phyloP scores from a whole-genome alignment of 495 filamentous ascomycete species.

The Daldinia childiae region DNA sequence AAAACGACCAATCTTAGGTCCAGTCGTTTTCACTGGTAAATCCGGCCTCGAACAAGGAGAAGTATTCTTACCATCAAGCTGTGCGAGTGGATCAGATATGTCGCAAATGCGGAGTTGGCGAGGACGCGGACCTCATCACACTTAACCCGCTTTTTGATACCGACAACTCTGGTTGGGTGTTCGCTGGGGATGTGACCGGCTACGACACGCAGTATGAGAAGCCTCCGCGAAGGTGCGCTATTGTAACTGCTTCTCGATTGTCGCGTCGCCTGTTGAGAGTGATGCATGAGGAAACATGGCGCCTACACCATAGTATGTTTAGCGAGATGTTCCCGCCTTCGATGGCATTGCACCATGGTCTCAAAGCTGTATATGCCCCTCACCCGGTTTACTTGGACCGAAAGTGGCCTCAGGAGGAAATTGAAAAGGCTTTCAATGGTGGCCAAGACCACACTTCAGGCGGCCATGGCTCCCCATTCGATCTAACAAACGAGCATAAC shows the following conservation, averaged over 20 bases:
- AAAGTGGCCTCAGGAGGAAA: constrained; percentile 72
- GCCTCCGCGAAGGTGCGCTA: constrained; percentile 82
- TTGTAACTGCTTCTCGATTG: constrained; percentile 83
- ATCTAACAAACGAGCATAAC: constrained; percentile 86
- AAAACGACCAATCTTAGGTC: constrained; percentile 80
- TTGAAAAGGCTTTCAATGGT: constrained; percentile 85
- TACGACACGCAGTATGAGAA: constrained; percentile 72
- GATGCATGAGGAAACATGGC: constrained; percentile 89
- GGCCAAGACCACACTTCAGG: constrained; percentile 77
- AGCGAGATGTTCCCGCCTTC: constrained; percentile 93
- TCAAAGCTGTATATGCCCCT: constrained; percentile 94
- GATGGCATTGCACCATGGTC: constrained; percentile 86
- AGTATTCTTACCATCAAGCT: constrained; percentile 64
- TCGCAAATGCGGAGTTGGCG: constrained; percentile 83
- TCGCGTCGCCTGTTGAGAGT: constrained; percentile 79
- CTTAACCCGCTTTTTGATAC: constrained; percentile 95
- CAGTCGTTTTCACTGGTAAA: constrained; percentile 68
- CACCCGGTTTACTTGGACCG: constrained; percentile 92
- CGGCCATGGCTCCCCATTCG: constrained; percentile 76
- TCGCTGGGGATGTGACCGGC: constrained; percentile 84
- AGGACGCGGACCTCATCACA: constrained; percentile 93
- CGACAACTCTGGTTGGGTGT: constrained; percentile 85
- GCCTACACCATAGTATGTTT: constrained; percentile 86
- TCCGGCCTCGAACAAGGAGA: constrained; percentile 67
- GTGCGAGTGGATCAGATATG: constrained; percentile 68